Evolutionary conservation across 2,329 filamentous ascomycete species (phyloP), one percentile per base, ranked within the genome.

Genomic region (Penicillium sp.): DNA sequence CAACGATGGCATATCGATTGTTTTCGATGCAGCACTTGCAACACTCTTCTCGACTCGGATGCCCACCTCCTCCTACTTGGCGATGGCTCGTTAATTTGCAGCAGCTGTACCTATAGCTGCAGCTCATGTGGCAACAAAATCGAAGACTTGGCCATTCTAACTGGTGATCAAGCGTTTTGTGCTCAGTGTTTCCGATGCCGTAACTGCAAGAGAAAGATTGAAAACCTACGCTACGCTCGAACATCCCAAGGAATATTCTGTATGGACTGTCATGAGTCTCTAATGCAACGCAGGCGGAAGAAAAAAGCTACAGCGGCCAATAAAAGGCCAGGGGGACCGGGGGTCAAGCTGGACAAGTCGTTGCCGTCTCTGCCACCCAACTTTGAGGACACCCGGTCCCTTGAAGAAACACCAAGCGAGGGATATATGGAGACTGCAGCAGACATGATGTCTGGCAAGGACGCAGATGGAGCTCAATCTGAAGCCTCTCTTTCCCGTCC

Each of bases 1-100:
- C 94, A 96, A 75, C 85, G 93, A 83, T 97, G 93, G 94, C 94
- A 99, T 81, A 90, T 99, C 70, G 90, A 97, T 79, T 99, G 94
- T 81, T 99, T 99, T 79, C 89, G 92, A 72, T 97, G 93, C 82
- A 94, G 96, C 75, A 95, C 90, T 53, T 99, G 93, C 81, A 86
- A 87, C 69, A 97, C 92, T 57, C 86, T 97, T 55, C 91, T 99
- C 77, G 94, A 99, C 79, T 97, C 94, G 59, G 93, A 99, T 72
- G 94, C 94, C 67, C 97, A 97, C 76, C 87, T 99, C 48, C 87
- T 99, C 49, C 88, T 99, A 25, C 89, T 99, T 60, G 94, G 94
- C 73, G 94, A 99, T 78, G 94, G 94, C 63, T 97, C 93, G 18
- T 85, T 99, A 63, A 97, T 99, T 67, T 99, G 94, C 82, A 97